Base-by-base conservation (phyloP, 1,284 basidiomycete genomes). In the Malassezia slooffiae region DNA sequence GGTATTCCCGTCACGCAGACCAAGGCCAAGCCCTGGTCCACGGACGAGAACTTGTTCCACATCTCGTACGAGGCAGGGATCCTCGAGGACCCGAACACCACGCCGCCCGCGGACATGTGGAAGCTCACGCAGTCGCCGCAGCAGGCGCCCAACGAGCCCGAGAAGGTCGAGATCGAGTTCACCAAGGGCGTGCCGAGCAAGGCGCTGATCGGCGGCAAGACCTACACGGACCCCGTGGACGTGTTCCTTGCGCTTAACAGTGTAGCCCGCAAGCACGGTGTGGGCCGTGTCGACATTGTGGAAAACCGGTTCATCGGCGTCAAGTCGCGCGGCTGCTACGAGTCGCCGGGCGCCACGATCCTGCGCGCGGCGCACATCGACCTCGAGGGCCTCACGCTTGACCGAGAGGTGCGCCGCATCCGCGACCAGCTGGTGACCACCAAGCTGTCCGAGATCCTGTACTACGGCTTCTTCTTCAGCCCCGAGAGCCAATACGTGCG, bases 41-140 rank as follows among this genome's bases (percentile, higher is more conserved):
- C 91, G 12, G 65, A 68, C 72, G 93, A 96, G 75, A 97, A 97
- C 75, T 77, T 97, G 44, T 95, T 93, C 82, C 91, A 99, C 77
- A 97, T 96, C 72, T 97, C 90, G 17, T 97, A 96, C 75, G 91
- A 99, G 73, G 91, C 91, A 23, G 91, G 91, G 46, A 96, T 97
- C 71, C 81, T 97, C 55, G 93, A 99, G 72, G 85, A 97, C 71
- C 91, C 91, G 58, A 80, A 93, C 77, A 82, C 76, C 53, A 96
- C 89, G 8, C 91, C 93, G 44, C 91, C 91, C 22, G 72, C 73
- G n/a, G 91, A 97, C 76, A 99, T 99, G 91, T 99, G 93, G 91
- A 96, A 95, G 73, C 80, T 97, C 58, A 96, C 88, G 53, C 77
- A 78, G 54, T 78, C 83, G 24, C 83, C 87, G 41, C 81, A 88